Base-by-base conservation (phyloP, 371 early-diverging fungal genomes). In the Apophysomyces elegans region DNA sequence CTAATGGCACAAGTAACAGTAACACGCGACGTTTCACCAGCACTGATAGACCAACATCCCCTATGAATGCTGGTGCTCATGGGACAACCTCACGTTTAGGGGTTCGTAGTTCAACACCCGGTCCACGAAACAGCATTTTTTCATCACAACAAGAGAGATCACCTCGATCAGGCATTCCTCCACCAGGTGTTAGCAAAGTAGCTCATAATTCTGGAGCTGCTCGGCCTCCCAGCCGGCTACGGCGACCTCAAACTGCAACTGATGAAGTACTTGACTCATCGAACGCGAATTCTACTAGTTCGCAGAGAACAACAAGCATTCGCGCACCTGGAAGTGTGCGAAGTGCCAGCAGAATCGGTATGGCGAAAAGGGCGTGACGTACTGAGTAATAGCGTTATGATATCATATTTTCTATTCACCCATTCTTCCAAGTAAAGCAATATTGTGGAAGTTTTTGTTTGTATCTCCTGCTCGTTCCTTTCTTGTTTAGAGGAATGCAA, bases 321-420 rank as follows among this genome's bases (percentile, higher is more conserved):
- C 54, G 54, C 21, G 54, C 54, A 21, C 54, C 54, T 21, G 21
- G 18, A 9, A 21, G 11, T 11, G 21, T 50, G 18, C 4, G 54
- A 21, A 50, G 54, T 21, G 54, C 21, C 21, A 50, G 54, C 54
- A 50, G 54, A 50, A 50, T 50, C 21, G 54, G 54, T 18, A 50
- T 50, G 54, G 54, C 54, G 21, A 50, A 21, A 50, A 50, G 54
- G 11, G 54, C 54, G 21, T 50, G 54, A 50, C 54, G 21, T 50
- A 26, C 11, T 16, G 21, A 50, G 16, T n/a, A 50, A 21, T 50
- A 50, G 54, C 54, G 21, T 26, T 50, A 50, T 21, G 54, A 50
- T 50, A 50, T 50, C 11, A 21, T 16, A 9, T 16, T 50, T 50
- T 50, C 54, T 50, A 16, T 50, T 21, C 54, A 50, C 54, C 21